Base-by-base conservation (phyloP, 352 stramenopile species). In the Globisporangium carolinianum region DNA sequence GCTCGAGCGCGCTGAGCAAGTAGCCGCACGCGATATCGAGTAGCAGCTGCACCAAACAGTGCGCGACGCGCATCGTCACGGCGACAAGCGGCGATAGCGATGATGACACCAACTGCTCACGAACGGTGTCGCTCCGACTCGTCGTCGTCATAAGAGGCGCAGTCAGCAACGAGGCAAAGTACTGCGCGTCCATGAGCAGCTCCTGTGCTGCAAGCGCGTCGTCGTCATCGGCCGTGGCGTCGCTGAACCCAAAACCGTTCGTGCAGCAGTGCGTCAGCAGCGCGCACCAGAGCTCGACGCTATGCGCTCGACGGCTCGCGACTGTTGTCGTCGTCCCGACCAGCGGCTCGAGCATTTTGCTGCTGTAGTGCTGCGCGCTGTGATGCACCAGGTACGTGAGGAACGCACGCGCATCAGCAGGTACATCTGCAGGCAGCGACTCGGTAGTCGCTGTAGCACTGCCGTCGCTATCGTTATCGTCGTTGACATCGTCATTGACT, bases 1-100 rank as follows among this genome's bases (percentile, higher is more conserved):
- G 68, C 46, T 89, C 77, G 0, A 89, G 56, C 42, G 67, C 77
- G 46, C 75, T 82, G 45, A 89, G 63, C 17, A 87, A 68, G 45
- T 75, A 87, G 17, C 62, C 61, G 38, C 60, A 76, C 53, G 81
- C 67, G 15, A 75, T 46, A 36, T 89, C 77, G 1, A 83, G 68
- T 18, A 77, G 53, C 41, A 90, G 66, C 39, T 83, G 76, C 38
- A 90, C 53, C 36, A 88, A 51, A 6, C 53, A 55, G 37, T 68
- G 72, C 48, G 59, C 61, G 10, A 65, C 17, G 53, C 57, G 4
- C 41, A 73, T 43, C 15, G 57, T 42, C 60, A 36, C 39, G 1
- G n/a, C 36, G 37, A 72, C 24, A 32, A 32, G 24, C 24, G 24
- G 24, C 24, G 24, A 32, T 32, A 32, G 24, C 24, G 24, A 32